Evolutionary conservation across 2,329 filamentous ascomycete species (phyloP).

Genomic region (Cercospora sp.): DNA sequence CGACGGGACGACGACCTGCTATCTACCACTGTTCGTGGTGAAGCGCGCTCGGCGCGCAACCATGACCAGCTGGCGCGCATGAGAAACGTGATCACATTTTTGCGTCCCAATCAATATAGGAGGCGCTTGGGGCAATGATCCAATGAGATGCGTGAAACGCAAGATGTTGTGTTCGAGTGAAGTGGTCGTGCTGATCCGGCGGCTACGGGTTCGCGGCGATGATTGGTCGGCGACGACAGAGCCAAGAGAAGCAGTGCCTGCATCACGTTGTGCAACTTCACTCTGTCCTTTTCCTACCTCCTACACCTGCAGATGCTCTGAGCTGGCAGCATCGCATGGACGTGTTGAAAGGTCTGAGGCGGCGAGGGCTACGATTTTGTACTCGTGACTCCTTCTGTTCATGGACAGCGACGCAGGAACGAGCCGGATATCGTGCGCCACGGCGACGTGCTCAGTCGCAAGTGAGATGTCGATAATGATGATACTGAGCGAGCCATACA

Average conservation of each 20-base stretch:
- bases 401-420: not conserved
- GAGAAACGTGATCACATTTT: not conserved
- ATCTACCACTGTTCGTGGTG: not conserved
- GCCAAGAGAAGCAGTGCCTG: constrained; percentile 3
- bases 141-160: constrained; percentile 12
- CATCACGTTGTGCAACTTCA: constrained; percentile 2
- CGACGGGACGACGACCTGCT: not conserved
- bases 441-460: not conserved
- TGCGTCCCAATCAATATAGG: constrained; percentile 7
- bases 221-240: constrained; percentile 12
- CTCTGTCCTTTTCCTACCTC: not conserved
- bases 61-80: not conserved
- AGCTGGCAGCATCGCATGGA: not conserved
- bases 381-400: not conserved
- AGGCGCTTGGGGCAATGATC: not conserved
- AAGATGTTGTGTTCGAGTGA: constrained; percentile 17
- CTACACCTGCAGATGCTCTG: not conserved
- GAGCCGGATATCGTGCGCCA: not conserved
- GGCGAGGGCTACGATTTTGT: not conserved
- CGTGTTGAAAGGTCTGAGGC: not conserved
- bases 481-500: not conserved
- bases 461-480: not conserved
- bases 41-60: not conserved
- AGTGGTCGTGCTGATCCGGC: constrained; percentile 16
- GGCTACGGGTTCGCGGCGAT: constrained; percentile 5